phyloP scores from a whole-genome alignment of 2,329 filamentous ascomycete genomes.

The Paecilomyces variotii region DNA sequence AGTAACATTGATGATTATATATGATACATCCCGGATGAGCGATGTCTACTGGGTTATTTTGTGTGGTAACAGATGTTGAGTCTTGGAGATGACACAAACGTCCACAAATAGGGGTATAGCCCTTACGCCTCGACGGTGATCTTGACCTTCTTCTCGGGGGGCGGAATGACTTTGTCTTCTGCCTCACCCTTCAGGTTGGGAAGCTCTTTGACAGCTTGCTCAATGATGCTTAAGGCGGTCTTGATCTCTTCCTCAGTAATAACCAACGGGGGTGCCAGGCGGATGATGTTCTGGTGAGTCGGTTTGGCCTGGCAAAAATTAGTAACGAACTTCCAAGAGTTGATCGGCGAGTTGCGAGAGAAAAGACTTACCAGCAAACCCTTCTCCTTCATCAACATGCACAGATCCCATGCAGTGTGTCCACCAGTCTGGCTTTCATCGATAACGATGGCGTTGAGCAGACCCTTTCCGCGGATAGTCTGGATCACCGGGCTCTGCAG shows the following conservation, averaged over 20 bases:
- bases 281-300: conserved; percentile 97
- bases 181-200: conserved; percentile 55
- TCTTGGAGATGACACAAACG: not conserved
- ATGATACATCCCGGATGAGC: not conserved
- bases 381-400: conserved; percentile 91
- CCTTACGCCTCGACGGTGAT: conserved; percentile 50
- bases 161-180: conserved; percentile 49
- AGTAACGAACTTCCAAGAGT: conserved; percentile 6
- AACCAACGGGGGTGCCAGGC: conserved; percentile 90
- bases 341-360: not conserved
- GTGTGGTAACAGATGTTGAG: not conserved
- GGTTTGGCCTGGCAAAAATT: conserved; percentile 69
- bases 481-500: conserved; percentile 76
- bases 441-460: conserved; percentile 93
- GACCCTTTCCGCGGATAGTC: conserved; percentile 78
- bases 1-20: not conserved
- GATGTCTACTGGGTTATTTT: not conserved
- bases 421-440: conserved; percentile 81
- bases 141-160: conserved; percentile 54
- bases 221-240: conserved; percentile 69
- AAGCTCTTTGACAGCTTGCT: conserved; percentile 72
- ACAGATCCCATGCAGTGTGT: conserved; percentile 90
- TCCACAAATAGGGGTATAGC: not conserved
- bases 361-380: conserved; percentile 67
- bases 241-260: conserved; percentile 84